Base-by-base conservation (phyloP, 257 asterid species). In the Craterostigma plantagineum region DNA sequence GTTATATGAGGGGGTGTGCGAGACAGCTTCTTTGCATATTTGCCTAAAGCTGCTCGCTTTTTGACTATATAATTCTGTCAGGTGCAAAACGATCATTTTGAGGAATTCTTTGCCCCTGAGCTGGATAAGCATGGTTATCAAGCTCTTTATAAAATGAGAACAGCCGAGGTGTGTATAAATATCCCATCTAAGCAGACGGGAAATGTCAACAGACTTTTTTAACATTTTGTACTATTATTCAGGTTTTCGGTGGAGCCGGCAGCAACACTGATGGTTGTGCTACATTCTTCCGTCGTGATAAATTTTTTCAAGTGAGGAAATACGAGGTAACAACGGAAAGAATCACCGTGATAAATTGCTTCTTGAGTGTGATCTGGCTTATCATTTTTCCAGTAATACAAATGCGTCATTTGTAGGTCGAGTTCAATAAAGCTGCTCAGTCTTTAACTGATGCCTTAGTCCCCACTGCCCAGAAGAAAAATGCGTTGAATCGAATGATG, bases 361-460 rank as follows among this genome's bases (percentile, higher is more conserved):
- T 4, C 49, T 16, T 49, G 15, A 64, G 38, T 50, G 58, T 39
- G 14, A 34, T 15, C 44, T 55, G 11, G 16, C 50, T 42, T 49
- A 35, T 57, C 49, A 14, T 49, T 8, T 34, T 49, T 17, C n/a
- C 60, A 15, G 8, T 48, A 40, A 43, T 33, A 27, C 45, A 8
- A 38, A 18, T 51, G 18, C 61, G 38, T 40, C 34, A 18, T 35
- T 34, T 65, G 60, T 64, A 90, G 99, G 94, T 90, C 55, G 99
- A 90, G 66, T 90, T 83, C 60, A 90, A 90, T 64, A 83, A 90
- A 75, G 95, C 95, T 46, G 99, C 95, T 49, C 99, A 83, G 59
- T 83, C 99, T 51, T 55, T 83, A 56, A 72, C 86, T 50, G 99
- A 90, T 54, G 87, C 91, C 48, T 47, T 75, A 48, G 70, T 72